Evolutionary conservation across 192 early-diverging fungal species (phyloP).

Genomic region (Rhizophagus sp.): DNA sequence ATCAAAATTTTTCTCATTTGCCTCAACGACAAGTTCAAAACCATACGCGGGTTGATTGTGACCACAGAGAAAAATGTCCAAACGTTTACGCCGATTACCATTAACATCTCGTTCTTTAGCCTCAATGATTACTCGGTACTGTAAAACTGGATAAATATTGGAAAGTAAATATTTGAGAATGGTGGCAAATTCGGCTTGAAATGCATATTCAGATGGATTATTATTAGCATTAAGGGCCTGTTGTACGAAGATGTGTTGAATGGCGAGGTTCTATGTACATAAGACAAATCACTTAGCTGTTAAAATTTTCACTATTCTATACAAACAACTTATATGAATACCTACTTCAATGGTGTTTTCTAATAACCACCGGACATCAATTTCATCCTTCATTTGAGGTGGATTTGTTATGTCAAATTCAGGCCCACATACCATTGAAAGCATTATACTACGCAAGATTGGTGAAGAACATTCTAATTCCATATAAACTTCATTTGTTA

Average conservation of each 20-base stretch:
- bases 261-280: no score
- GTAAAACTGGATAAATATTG: neutral
- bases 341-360: no score
- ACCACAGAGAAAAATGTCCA: neutral
- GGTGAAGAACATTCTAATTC: slow-evolving; percentile 40
- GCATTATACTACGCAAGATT: slow-evolving; percentile 9
- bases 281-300: no score
- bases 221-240: slow-evolving; percentile 1
- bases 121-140: neutral
- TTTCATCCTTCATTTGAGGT: neutral
- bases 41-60: no score
- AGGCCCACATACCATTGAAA: slow-evolving; percentile 2
- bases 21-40: neutral
- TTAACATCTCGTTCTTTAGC: no score
- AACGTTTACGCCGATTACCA: no score
- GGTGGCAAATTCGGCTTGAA: neutral
- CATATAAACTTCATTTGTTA: neutral
- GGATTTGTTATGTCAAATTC: neutral
- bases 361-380: neutral
- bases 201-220: slow-evolving; percentile 4
- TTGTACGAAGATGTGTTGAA: no score
- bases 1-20: neutral
- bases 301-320: no score
- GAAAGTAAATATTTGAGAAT: neutral
- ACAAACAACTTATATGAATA: neutral